Evolutionary conservation across 352 stramenopile genomes (phyloP).

Genomic region (Phytophthora kernoviae): DNA sequence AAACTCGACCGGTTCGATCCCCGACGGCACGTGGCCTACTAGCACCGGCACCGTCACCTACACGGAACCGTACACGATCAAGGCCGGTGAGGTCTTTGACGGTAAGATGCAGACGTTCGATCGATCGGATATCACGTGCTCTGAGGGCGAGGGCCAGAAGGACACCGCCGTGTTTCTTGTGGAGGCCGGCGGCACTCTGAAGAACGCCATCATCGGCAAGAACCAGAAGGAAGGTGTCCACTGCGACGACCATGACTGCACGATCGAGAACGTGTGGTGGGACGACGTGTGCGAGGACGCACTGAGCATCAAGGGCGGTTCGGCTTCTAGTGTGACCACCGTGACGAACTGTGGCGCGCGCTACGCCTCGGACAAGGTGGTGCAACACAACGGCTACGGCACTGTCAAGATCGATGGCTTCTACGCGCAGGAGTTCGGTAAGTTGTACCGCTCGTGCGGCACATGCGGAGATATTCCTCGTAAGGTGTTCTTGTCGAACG

Average conservation of each 20-base stretch:
- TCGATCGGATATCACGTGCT: conserved; percentile 40
- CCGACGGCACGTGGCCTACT: conserved; percentile 11
- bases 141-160: conserved; percentile 20
- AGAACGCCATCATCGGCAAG: conserved; percentile 54
- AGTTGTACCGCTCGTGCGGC: conserved; percentile 28
- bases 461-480: conserved; percentile 37
- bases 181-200: conserved; percentile 26
- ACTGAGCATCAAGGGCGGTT: conserved; percentile 43
- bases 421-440: conserved; percentile 15
- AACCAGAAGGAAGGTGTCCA: conserved; percentile 20
- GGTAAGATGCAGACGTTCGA: conserved; percentile 48
- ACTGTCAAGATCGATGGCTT: conserved; percentile 15
- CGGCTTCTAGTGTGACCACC: conserved; percentile 26
- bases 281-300: conserved; percentile 24
- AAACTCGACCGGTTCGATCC: conserved; percentile 6
- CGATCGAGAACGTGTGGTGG: conserved; percentile 21
- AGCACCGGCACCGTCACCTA: conserved; percentile 17
- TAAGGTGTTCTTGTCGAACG: conserved; percentile 37
- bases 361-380: conserved; percentile 44
- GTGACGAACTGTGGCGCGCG: conserved; percentile 37
- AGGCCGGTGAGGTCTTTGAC: conserved; percentile 33
- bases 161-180: conserved; percentile 38
- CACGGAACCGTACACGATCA: conserved; percentile 29
- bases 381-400: conserved; percentile 14
- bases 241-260: conserved; percentile 40